Percentiles rank a stretch among this genome's conserved stretches.
These are phyloP conservation scores for Shiraia bambusicola DNA, from an alignment of 2,329 filamentous ascomycete species.

Conservation along the genomic window DNA sequence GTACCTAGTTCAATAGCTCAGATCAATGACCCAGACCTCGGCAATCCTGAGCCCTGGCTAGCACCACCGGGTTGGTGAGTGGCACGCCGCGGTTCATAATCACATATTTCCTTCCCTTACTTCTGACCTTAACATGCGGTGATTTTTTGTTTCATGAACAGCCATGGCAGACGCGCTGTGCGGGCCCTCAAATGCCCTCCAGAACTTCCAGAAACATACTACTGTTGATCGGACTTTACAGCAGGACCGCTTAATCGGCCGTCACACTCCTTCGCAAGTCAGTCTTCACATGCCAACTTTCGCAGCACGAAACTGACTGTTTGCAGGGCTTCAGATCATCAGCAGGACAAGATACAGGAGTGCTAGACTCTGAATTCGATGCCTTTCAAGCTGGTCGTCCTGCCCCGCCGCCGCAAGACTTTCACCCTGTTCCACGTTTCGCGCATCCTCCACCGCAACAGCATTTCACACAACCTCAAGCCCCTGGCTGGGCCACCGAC, in stretches of 20 bases:
- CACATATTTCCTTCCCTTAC: constrained; percentile 2
- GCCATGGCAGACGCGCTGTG: constrained; percentile 69
- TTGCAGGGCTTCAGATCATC: constrained; percentile 63
- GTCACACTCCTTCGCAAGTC: constrained; percentile 59
- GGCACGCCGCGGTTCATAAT: too few species aligned
- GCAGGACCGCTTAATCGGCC: constrained; percentile 66
- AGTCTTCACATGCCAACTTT: constrained; percentile 13
- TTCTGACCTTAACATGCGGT: constrained; percentile 21
- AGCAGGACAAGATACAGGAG: constrained; percentile 54
- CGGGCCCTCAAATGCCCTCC: constrained; percentile 73
- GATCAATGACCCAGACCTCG: too few species aligned
- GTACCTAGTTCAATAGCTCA: too few species aligned
- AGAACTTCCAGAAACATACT: constrained; percentile 70
- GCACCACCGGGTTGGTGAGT: too few species aligned
- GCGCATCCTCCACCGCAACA: constrained; percentile 42
- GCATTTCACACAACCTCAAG: constrained; percentile 35
- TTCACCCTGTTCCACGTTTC: constrained; percentile 40
- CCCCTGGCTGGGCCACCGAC: constrained; percentile 52
- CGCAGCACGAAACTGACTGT: constrained; percentile 15
- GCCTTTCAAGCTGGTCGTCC: constrained; percentile 62
- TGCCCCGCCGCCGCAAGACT: constrained; percentile 42
- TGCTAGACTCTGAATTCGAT: constrained; percentile 67
- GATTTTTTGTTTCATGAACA: constrained; percentile 16
- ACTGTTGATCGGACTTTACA: constrained; percentile 69
- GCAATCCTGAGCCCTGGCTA: too few species aligned